Percentiles rank a stretch among this genome's conserved stretches.
Conservation (phyloP, 306 rosid species). For the Trifolium repens region DNA sequence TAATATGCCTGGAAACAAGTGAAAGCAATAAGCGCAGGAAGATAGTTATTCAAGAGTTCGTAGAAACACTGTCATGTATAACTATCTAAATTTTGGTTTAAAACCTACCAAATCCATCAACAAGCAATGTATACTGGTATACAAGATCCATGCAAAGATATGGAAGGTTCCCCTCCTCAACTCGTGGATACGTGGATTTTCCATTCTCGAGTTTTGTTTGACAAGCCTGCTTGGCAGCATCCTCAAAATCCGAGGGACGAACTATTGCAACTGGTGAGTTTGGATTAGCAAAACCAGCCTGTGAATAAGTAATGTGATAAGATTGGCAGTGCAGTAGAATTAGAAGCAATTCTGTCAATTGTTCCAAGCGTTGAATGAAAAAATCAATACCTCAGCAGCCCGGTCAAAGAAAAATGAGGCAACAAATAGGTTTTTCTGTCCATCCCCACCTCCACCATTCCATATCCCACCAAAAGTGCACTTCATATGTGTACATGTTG, state of each 20-base stretch:
- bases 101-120: conserved; percentile 90
- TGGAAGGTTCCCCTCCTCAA: conserved; percentile 81
- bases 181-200: conserved; percentile 57
- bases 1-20: conserved; percentile 67
- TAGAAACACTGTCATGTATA: conserved; percentile 22
- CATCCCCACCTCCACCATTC: conserved; percentile 99
- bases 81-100: conserved; percentile 24
- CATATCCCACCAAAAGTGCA: conserved; percentile 97
- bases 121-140: conserved; percentile 82
- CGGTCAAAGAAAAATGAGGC: conserved; percentile 99
- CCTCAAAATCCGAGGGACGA: conserved; percentile 72
- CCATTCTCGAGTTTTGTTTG: conserved; percentile 73
- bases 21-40: conserved; percentile 27
- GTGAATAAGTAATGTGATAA: conserved; percentile 37
- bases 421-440: conserved; percentile 86
- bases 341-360: conserved; percentile 22
- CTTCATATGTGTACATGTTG: conserved; percentile 82
- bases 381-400: conserved; percentile 82
- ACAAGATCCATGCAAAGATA: conserved; percentile 96
- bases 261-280: conserved; percentile 64
- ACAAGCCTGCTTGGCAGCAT: conserved; percentile 93
- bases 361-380: conserved; percentile 32
- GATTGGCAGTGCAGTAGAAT: conserved; percentile 32
- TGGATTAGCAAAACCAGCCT: conserved; percentile 93
- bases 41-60: conserved; percentile 22